Percentiles rank a stretch among this genome's conserved stretches.
Conservation (phyloP, 345 rosid genomes). For the Brassica cretica region DNA sequence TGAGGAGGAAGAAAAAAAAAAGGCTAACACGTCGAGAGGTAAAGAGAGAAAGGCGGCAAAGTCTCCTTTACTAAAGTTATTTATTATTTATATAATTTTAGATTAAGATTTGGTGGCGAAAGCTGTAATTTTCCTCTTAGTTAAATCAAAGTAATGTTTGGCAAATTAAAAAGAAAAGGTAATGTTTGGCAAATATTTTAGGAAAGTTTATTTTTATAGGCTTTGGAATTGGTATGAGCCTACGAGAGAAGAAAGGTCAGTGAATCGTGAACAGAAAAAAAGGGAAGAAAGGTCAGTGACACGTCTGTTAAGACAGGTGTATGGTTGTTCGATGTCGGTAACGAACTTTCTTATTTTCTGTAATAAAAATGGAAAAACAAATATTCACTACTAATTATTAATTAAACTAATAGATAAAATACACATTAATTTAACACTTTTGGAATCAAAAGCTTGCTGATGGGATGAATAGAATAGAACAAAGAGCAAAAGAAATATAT, state of each 20-base stretch:
- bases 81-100: not conserved
- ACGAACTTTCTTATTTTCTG: not conserved
- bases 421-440: not conserved
- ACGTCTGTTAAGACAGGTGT: conserved; percentile 20
- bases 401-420: not conserved
- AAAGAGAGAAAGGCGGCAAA: conserved; percentile 53
- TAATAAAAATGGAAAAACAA: not conserved
- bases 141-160: not conserved
- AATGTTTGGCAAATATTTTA: not conserved
- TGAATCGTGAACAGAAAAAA: conserved; percentile 4
- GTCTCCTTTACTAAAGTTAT: not conserved
- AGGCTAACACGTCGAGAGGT: conserved; percentile 32
- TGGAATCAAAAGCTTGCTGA: not conserved
- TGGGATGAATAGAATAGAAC: not conserved
- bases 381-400: not conserved
- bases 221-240: not conserved
- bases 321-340: conserved; percentile 21
- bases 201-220: too few relatives aligned
- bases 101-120: conserved; percentile 17
- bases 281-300: conserved; percentile 44
- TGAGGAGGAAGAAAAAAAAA: not conserved
- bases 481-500: too few relatives aligned
- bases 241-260: conserved; percentile 36
- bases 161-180: not conserved
- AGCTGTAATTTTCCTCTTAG: conserved; percentile 11